Conservation (phyloP, 2,329 filamentous ascomycete species). For the Paecilomyces variotii region DNA sequence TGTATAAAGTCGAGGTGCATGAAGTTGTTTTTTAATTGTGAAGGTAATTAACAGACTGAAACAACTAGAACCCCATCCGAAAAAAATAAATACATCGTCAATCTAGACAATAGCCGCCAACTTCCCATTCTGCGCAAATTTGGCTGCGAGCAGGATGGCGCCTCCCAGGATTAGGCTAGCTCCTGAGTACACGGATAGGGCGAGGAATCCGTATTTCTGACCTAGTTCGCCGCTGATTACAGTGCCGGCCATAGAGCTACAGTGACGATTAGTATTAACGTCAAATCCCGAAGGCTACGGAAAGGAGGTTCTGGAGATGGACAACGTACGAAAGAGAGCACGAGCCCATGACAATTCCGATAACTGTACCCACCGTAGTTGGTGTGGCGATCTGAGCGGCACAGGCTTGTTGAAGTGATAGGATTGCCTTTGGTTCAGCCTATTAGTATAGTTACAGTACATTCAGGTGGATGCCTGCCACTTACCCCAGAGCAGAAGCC, state of each 20-base stretch:
- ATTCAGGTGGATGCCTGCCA: background rate
- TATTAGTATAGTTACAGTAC: background rate
- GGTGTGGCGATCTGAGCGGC: slow-evolving; percentile 35
- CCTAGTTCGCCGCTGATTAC: slow-evolving; percentile 37
- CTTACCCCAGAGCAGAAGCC: slow-evolving; percentile 41
- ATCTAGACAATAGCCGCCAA: slow-evolving; percentile 11
- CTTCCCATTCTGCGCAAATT: slow-evolving; percentile 10
- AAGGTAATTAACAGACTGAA: no score
- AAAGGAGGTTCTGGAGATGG: background rate
- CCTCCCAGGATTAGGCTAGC: slow-evolving; percentile 24
- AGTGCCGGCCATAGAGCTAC: slow-evolving; percentile 24
- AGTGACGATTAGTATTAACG: background rate
- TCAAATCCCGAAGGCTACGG: background rate
- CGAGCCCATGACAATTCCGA: slow-evolving; percentile 36
- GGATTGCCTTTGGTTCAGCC: slow-evolving; percentile 29
- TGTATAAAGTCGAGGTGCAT: no score
- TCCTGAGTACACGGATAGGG: slow-evolving; percentile 33
- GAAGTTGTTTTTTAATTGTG: no score
- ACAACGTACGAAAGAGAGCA: slow-evolving; percentile 35
- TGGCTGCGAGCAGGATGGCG: slow-evolving; percentile 15
- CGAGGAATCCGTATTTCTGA: slow-evolving; percentile 31
- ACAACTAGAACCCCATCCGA: no score
- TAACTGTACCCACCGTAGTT: slow-evolving; percentile 32
- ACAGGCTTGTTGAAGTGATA: slow-evolving; percentile 41
- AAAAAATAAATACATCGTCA: no score